Base-by-base conservation (phyloP, 148 eudicot genomes). In the Rhododendron ovatum region DNA sequence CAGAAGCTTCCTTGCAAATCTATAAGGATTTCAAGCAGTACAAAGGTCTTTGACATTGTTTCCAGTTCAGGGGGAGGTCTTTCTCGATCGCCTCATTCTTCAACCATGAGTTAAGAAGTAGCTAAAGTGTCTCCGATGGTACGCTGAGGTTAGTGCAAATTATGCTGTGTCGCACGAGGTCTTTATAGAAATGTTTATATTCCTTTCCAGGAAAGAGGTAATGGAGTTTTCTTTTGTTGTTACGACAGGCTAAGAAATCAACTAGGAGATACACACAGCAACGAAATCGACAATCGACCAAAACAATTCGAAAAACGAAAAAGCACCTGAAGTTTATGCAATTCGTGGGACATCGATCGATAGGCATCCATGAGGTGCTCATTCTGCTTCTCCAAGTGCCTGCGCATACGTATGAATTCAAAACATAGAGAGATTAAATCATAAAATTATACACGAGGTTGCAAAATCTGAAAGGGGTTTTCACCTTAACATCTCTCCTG, bases 241-340 rank as follows among this genome's bases (percentile, higher is more conserved):
- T 20, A 59, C 65, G 2, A 59, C 7, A 59, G 8, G 26, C 65
- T 59, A 10, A 59, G 6, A 48, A 80, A n/a, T 26, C 28, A 80
- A 50, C 22, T 14, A 1, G n/a, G 24, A 48, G 82, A 51, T 80
- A 45, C 35, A 17, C 15, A 24, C 83, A 80, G 20, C 57, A 47
- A 48, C 10, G 11, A 13, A 14, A n/a, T 50, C 0, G 2, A 50
- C 1, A 26, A 6, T 22, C 48, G 1, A 78, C 13, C n/a, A 22
- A 24, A 41, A 45, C 20, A 53, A 53, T 5, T 20, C 26, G 1
- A 4, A 53, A 51, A 57, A 6, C 0, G 4, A 59, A 43, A 59
- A 57, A 82, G 69, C n/a, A 82, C 84, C 84, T 82, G 84, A 82
- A 82, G 73, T 59, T 82, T 82, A 59, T 82, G 84, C 33, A 82